Percentiles rank a stretch among this genome's conserved stretches.
Conservation (phyloP, 2,329 filamentous ascomycete species). For the Ophiocordyceps camponoti-leonardi region DNA sequence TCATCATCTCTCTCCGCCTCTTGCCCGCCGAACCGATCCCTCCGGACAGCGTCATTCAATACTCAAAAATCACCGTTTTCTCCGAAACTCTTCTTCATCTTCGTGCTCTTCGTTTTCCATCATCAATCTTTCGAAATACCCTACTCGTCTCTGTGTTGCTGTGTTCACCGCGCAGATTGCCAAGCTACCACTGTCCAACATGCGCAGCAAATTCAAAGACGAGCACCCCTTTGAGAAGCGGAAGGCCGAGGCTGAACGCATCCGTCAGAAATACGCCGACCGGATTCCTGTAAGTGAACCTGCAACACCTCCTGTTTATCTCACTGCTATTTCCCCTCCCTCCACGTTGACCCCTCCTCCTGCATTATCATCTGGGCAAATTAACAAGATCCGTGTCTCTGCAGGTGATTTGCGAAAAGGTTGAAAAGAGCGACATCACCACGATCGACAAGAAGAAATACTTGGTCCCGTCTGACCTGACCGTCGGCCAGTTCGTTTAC, state of each 20-base stretch:
- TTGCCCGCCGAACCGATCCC: too few relatives aligned
- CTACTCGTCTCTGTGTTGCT: too few relatives aligned
- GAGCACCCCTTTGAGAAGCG: conserved; percentile 99
- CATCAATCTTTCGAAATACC: too few relatives aligned
- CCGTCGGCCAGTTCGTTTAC: conserved; percentile 98
- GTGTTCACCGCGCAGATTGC: too few relatives aligned
- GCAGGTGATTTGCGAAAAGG: conserved; percentile 98
- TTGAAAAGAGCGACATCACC: conserved; percentile 97
- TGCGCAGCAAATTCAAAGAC: conserved; percentile 99
- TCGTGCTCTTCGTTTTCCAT: too few relatives aligned
- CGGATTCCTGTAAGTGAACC: conserved; percentile 73
- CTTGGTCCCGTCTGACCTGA: conserved; percentile 89
- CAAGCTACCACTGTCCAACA: conserved; percentile 15
- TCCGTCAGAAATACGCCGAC: conserved; percentile 96
- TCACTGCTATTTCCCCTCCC: too few relatives aligned
- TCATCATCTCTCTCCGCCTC: too few relatives aligned
- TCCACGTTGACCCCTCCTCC: background rate
- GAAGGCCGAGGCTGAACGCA: conserved; percentile 98
- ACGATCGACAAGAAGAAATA: conserved; percentile 99
- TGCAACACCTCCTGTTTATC: background rate
- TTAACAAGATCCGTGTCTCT: background rate
- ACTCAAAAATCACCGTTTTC: too few relatives aligned
- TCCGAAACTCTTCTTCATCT: too few relatives aligned
- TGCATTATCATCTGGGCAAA: background rate
- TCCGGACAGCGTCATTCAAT: too few relatives aligned